Evolutionary conservation across 140 eudicot genomes (phyloP).

Genomic region (Erigeron philadelphicus): DNA sequence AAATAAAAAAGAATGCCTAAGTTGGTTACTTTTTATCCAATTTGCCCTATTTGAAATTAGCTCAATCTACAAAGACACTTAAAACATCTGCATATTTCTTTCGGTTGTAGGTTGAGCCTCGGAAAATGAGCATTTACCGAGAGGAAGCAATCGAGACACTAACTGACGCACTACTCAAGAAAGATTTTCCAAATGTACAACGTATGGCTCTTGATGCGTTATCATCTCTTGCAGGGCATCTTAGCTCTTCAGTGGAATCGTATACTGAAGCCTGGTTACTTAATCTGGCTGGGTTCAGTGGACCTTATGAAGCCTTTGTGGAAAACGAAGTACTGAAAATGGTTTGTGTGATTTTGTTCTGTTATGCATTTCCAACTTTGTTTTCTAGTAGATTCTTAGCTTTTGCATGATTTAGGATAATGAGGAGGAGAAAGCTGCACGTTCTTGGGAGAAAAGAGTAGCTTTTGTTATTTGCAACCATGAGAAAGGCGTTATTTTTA

Average conservation of each 20-base stretch:
- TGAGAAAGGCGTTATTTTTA: conserved; percentile 62
- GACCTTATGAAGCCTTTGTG: conserved; percentile 47
- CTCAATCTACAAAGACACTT: too few species aligned
- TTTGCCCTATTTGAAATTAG: too few species aligned
- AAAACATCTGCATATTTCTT: neutral
- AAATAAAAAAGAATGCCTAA: too few species aligned
- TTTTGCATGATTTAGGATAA: conserved; percentile 35
- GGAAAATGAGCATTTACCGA: conserved; percentile 82
- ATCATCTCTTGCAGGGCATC: conserved; percentile 59
- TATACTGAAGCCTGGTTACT: conserved; percentile 72
- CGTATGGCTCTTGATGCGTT: conserved; percentile 59
- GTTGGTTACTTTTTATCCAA: too few species aligned
- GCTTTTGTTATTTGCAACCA: conserved; percentile 75
- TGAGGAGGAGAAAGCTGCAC: conserved; percentile 59
- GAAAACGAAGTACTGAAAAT: conserved; percentile 36
- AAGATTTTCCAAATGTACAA: conserved; percentile 72
- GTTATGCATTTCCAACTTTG: too few species aligned
- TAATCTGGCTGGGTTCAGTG: conserved; percentile 60
- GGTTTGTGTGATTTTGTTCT: too few species aligned
- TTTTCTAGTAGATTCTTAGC: too few species aligned
- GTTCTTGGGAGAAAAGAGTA: conserved; percentile 61
- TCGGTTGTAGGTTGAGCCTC: conserved; percentile 52
- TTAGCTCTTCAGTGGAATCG: conserved; percentile 43
- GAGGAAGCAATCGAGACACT: conserved; percentile 80
- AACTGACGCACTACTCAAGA: conserved; percentile 54